Base-by-base conservation (phyloP, 306 rosid species). In the Vigna angularis region DNA sequence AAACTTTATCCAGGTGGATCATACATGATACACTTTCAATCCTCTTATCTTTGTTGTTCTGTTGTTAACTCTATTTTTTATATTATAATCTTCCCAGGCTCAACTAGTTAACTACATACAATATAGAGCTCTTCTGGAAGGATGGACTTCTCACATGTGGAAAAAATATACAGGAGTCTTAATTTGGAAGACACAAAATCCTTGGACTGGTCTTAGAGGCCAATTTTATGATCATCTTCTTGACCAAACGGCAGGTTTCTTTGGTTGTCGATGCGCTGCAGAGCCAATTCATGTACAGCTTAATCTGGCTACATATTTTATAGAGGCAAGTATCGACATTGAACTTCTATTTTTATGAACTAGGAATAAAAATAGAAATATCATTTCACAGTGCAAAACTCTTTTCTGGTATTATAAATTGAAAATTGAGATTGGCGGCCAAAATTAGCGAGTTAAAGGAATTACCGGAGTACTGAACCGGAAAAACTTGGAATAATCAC, bases 171-270 rank as follows among this genome's bases (percentile, higher is more conserved):
- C 98, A 1, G 98, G 97, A n/a, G 93, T 94, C 45, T 83, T 94
- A 79, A 92, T 94, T 85, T 92, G 97, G 98, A 94, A 94, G 89
- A 94, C 98, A 44, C 97, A 90, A 78, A 92, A 92, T 83, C 98
- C 97, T 45, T 94, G 98, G 98, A 88, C 98, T 38, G 98, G 98
- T 85, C 86, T 94, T 16, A 88, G 97, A 85, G 98, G 98, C 67
- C 98, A 94, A 83, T 89, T 94, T 83, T 92, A 94, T 44, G 97
- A 94, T 77, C 98, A 94, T 84, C 92, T 94, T 52, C 92, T 88
- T 49, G 97, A 94, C 86, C 98, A 92, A 82, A 94, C 93, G 0
- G 97, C 98, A 1, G 98, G 97, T 66, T 94, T 94, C 87, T 92
- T 85, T 85, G 97, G 92, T 56, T 94, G 98, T 82, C 91, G 93